Evolutionary conservation across 129 eudicot species (phyloP), one percentile per base, ranked within the genome.

Genomic region (Flaveria robusta): DNA sequence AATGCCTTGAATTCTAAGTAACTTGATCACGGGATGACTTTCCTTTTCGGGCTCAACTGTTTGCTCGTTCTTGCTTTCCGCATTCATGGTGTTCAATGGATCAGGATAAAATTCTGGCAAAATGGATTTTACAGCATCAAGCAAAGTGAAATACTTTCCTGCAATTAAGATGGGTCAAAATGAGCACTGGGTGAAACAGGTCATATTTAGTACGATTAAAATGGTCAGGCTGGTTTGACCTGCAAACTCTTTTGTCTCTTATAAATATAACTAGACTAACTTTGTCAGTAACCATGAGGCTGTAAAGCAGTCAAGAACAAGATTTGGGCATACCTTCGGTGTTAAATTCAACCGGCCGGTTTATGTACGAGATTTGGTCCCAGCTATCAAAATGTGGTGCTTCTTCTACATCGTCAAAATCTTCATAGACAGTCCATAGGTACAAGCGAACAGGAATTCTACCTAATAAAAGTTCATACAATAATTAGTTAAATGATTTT

Each of bases 361-460:
- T 95, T 81, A 95, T 91, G 78, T 91, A 95, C 3, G 87, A 84
- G 54, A 95, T 76, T 74, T 81, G 89, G 67, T 95, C 99, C 99
- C 99, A 95, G 79, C 87, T 89, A 70, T 91, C 94, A 84, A 89
- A 70, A 66, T 64, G 71, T n/a, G 96, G 86, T 59, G 75, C 87
- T 66, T 77, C 89, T 83, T 91, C 96, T 27, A 95, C 70, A 63
- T 91, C 87, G 37, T 87, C 90, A 86, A 87, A 77, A 80, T 86
- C 92, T 71, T 86, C 85, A 60, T 73, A 41, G 26, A 84, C 41
- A 45, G 31, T 86, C 83, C 94, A 76, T 50, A 89, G 76, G 67
- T 91, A 95, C 84, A 95, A 75, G 14, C 99, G 97, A 74, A 95
- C 94, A 50, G 99, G 99, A 55, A 91, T 79, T 80, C 88, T 87